phyloP scores from a whole-genome alignment of 176 grass and related monocot species.

The Musa acuminata region DNA sequence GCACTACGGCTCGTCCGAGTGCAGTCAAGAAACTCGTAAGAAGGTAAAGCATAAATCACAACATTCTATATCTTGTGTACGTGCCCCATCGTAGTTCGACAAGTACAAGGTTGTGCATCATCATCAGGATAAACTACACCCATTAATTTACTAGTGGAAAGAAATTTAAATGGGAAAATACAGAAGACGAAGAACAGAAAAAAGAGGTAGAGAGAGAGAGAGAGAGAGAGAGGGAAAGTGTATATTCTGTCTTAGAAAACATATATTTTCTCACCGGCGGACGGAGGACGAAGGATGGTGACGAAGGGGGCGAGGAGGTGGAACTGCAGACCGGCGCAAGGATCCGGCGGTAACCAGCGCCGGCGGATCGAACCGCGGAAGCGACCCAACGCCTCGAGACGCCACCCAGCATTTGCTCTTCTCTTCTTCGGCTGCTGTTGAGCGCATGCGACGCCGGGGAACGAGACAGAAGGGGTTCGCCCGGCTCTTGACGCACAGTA shows the following conservation, averaged over 20 bases:
- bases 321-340: neutral
- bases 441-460: neutral
- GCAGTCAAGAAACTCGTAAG: neutral
- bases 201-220: too few species aligned
- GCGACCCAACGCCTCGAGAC: neutral
- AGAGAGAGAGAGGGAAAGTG: too few species aligned
- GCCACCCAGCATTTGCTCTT: constrained; percentile 1
- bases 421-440: neutral
- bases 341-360: neutral
- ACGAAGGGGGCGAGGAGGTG: neutral
- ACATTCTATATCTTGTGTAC: neutral
- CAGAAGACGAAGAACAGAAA: neutral
- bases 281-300: neutral
- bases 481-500: too few species aligned
- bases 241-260: too few species aligned
- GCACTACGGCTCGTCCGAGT: neutral
- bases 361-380: neutral
- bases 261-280: neutral
- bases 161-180: too few species aligned
- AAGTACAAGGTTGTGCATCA: too few species aligned
- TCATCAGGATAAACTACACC: too few species aligned
- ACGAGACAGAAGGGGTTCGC: too few species aligned
- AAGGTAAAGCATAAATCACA: neutral
- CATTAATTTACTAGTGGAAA: too few species aligned
- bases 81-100: too few species aligned